A percentile compares a stretch with the other conserved stretches of the same genome.
These are phyloP conservation scores for Trichocladium antarcticum DNA, from an alignment of 495 filamentous ascomycete species.

Conservation along the genomic window DNA sequence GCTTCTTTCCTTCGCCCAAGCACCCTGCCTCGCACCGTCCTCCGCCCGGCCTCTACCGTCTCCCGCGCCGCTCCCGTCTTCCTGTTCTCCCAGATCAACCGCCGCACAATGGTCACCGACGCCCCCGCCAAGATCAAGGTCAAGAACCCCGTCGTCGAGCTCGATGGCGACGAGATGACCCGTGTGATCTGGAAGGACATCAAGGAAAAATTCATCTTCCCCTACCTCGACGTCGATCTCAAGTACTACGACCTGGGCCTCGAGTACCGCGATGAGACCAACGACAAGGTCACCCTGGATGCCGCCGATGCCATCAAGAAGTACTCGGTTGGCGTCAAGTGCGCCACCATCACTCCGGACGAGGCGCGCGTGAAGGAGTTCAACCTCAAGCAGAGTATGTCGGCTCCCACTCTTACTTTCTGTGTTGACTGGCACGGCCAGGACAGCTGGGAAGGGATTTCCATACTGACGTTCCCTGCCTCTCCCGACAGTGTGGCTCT, in stretches of 20 bases:
- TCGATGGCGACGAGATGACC: constrained; percentile 99
- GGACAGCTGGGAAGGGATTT: background rate
- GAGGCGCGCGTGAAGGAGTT: constrained; percentile 95
- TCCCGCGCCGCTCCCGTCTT: constrained; percentile 16
- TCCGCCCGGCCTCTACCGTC: constrained; percentile 7
- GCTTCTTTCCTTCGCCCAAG: constrained; percentile 20
- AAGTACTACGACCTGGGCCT: constrained; percentile 99
- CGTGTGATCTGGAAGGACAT: constrained; percentile 98
- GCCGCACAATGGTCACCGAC: constrained; percentile 31
- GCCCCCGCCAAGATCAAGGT: constrained; percentile 73
- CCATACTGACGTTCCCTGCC: constrained; percentile 8
- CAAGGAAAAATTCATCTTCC: constrained; percentile 93
- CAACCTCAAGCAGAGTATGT: constrained; percentile 88
- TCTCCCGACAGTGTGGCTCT: constrained; percentile 67
- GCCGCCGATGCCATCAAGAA: constrained; percentile 96
- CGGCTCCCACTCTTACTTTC: background rate
- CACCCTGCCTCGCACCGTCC: constrained; percentile 14
- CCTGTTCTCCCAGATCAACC: constrained; percentile 22
- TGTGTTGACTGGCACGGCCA: too few relatives aligned
- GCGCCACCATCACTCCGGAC: constrained; percentile 97
- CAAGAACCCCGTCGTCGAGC: constrained; percentile 90
- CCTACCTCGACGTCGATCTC: constrained; percentile 90
- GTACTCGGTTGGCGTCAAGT: constrained; percentile 97
- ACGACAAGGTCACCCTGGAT: constrained; percentile 89
- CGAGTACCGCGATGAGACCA: constrained; percentile 87